Base-by-base conservation (phyloP, 176 grass and related monocot genomes). In the Pontederia crassipes region DNA sequence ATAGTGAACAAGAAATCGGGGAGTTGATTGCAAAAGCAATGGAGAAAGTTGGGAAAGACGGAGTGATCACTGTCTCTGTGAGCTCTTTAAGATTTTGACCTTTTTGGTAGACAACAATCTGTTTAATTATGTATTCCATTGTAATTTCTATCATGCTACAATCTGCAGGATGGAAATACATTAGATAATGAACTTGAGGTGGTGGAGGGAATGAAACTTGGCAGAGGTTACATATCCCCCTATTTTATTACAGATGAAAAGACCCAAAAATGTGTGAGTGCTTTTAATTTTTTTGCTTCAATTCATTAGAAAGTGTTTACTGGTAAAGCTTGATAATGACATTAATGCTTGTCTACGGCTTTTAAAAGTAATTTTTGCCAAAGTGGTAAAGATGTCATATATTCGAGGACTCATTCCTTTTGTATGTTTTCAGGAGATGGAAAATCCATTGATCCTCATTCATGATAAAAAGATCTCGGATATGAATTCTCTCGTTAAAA, bases 231-330 rank as follows among this genome's bases (percentile, higher is more conserved):
- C 75, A 96, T 96, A 72, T 96, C 91, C 72, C 91, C 86, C 76
- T 87, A 96, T 74, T 96, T 96, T 67, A 72, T 96, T 46, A 90
- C 83, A 58, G 86, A 96, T 80, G 73, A 71, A 46, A 96, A 87
- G 66, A 90, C 86, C 55, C 87, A 96, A 80, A 96, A 90, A 83
- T 96, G 91, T 77, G 91, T 96, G 81, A 82, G 91, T 79, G 13
- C 35, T 65, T 0, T 65, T 14, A 66, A 20, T 52, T 12, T 29
- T 27, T 10, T 54, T 67, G 20, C 9, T 67, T 60, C 54, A 56
- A 54, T 14, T 49, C 40, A 66, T 65, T 10, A 53, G 11, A 35
- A 76, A 1, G 5, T 20, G 4, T 54, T 53, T 51, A 54, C 0
- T 70, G 6, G 32, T 40, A 40, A 40, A 40, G 32, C 32, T 40